Evolutionary conservation across 2,329 filamentous ascomycete species (phyloP).

Genomic region (Xylariaceae sp.): DNA sequence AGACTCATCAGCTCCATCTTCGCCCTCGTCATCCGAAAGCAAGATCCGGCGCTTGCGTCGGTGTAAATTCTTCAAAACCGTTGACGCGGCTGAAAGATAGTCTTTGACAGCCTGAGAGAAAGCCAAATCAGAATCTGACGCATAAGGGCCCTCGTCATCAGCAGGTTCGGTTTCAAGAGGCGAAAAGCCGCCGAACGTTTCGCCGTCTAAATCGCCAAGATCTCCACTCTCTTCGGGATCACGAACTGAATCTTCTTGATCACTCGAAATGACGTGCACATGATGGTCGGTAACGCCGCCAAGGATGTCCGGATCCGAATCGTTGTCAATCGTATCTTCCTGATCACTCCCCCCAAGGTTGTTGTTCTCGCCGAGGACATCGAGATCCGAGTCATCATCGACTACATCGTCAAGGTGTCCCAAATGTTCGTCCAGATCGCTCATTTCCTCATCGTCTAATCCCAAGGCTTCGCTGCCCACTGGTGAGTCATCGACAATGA

Average conservation of each 20-base stretch:
- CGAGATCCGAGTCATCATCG: neutral
- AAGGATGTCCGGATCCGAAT: slow-evolving; percentile 4
- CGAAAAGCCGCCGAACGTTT: slow-evolving; percentile 26
- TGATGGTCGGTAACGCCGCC: slow-evolving; percentile 5
- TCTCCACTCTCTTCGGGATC: slow-evolving; percentile 1
- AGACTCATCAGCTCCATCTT: neutral
- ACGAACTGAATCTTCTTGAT: neutral
- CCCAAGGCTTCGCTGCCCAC: slow-evolving; percentile 5
- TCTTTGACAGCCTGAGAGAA: slow-evolving; percentile 19
- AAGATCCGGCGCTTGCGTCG: slow-evolving; percentile 25
- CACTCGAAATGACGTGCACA: slow-evolving; percentile 7
- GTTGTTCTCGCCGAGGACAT: slow-evolving; percentile 20
- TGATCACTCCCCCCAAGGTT: slow-evolving; percentile 8
- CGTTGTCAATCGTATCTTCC: neutral
- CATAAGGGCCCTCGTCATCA: slow-evolving; percentile 9
- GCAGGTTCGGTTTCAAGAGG: slow-evolving; percentile 19
- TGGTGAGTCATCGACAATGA: slow-evolving; percentile 14
- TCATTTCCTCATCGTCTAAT: neutral
- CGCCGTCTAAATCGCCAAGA: slow-evolving; percentile 15
- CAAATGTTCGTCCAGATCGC: neutral
- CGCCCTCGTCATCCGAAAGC: slow-evolving; percentile 25
- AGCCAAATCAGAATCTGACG: slow-evolving; percentile 18
- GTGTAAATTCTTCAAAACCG: slow-evolving; percentile 12
- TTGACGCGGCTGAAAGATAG: slow-evolving; percentile 12
- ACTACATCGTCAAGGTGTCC: slow-evolving; percentile 3